Percentiles rank a stretch among this genome's conserved stretches.
Conservation (phyloP, 2,329 filamentous ascomycete species). For the Fusarium penzigii region DNA sequence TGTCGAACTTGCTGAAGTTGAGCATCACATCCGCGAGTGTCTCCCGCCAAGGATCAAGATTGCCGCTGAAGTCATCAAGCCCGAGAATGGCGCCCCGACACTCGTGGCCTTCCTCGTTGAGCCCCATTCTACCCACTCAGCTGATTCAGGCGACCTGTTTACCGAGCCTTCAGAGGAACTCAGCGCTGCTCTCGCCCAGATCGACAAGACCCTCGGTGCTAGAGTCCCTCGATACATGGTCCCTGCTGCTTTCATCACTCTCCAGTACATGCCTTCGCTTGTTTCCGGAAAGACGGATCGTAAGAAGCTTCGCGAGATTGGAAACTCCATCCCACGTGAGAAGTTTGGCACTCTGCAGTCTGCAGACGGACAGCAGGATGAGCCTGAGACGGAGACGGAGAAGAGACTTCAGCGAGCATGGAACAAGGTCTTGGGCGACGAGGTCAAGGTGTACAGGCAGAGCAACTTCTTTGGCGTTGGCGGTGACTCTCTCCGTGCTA, state of each 20-base stretch:
- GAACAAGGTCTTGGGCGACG: slow-evolving; percentile 38
- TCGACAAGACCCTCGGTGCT: slow-evolving; percentile 35
- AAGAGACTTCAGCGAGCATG: slow-evolving; percentile 40
- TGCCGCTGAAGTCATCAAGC: slow-evolving; percentile 48
- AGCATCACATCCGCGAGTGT: slow-evolving; percentile 44
- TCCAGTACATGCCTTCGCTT: slow-evolving; percentile 46
- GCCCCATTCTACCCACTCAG: not conserved
- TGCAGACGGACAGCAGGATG: slow-evolving; percentile 26
- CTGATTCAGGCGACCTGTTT: slow-evolving; percentile 14
- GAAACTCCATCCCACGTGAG: slow-evolving; percentile 41
- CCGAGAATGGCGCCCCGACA: slow-evolving; percentile 29
- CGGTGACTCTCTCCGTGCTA: slow-evolving; percentile 54
- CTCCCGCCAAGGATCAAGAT: slow-evolving; percentile 43
- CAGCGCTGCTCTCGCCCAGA: slow-evolving; percentile 29
- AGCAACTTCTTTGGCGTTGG: slow-evolving; percentile 51
- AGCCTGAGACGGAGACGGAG: slow-evolving; percentile 41
- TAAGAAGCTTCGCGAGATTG: slow-evolving; percentile 49
- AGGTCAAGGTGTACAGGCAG: slow-evolving; percentile 35
- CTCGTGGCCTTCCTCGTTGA: slow-evolving; percentile 17
- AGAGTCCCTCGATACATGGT: slow-evolving; percentile 49
- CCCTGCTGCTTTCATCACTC: slow-evolving; percentile 47
- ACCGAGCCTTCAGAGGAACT: slow-evolving; percentile 36
- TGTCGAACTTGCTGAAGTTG: slow-evolving; percentile 58
- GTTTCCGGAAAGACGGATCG: slow-evolving; percentile 53
- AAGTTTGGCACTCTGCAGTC: slow-evolving; percentile 36